Percentiles rank a stretch among this genome's conserved stretches.
These are phyloP conservation scores for Aspergillus carlsbadensis DNA, from an alignment of 495 filamentous ascomycete genomes.

Conservation along the genomic window DNA sequence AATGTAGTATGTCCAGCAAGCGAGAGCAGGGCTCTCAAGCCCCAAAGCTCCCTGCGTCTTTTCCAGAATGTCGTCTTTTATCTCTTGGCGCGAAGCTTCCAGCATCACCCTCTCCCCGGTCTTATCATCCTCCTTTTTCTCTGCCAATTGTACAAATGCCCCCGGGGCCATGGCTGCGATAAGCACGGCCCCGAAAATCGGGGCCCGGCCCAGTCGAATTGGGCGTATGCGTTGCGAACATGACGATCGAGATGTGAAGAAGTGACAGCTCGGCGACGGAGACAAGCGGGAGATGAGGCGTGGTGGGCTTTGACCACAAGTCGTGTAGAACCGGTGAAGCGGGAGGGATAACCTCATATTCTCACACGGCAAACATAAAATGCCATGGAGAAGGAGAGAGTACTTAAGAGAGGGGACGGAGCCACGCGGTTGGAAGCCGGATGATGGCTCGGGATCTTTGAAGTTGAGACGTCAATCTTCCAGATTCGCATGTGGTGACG, in stretches of 20 bases:
- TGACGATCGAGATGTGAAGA: constrained; percentile 21
- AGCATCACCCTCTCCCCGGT: constrained; percentile 86
- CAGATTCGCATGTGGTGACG: constrained; percentile 13
- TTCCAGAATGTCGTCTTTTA: constrained; percentile 62
- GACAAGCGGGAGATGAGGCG: constrained; percentile 16
- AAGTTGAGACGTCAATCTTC: not conserved
- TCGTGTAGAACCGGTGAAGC: constrained; percentile 55
- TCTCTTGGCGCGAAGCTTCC: constrained; percentile 71
- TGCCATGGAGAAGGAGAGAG: constrained; percentile 4
- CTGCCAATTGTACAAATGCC: constrained; percentile 72
- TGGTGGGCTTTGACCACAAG: constrained; percentile 31
- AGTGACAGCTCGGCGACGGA: constrained; percentile 1
- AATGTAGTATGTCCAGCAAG: constrained; percentile 69
- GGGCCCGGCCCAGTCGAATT: constrained; percentile 27
- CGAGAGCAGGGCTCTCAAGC: constrained; percentile 51
- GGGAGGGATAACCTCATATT: constrained; percentile 56
- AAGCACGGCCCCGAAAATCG: constrained; percentile 38
- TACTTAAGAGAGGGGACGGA: not conserved
- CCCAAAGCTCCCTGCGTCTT: constrained; percentile 56
- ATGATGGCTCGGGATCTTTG: not conserved
- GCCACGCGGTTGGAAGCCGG: not conserved
- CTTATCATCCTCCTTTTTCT: constrained; percentile 60
- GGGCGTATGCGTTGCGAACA: constrained; percentile 26
- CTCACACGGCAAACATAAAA: constrained; percentile 20
- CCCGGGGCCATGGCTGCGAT: constrained; percentile 57